Evolutionary conservation across 2,329 filamentous ascomycete genomes (phyloP).

Genomic region (Chrysoporthe puriensis): DNA sequence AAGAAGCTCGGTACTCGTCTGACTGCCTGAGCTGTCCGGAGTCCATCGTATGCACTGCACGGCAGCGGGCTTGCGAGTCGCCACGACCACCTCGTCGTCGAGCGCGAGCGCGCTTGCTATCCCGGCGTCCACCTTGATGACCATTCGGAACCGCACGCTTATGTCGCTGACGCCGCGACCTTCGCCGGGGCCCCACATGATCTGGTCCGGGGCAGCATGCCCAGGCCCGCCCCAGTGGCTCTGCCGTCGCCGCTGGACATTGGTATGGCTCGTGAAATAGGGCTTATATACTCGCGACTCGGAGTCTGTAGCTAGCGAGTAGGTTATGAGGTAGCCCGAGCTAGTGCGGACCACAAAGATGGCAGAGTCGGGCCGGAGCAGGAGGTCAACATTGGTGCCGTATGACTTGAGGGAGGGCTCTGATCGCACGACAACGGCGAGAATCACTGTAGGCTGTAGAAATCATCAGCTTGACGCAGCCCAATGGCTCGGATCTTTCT

Average conservation of each 20-base stretch:
- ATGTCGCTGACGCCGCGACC: slow-evolving; percentile 82
- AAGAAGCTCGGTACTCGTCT: slow-evolving; percentile 89
- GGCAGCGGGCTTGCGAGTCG: slow-evolving; percentile 89
- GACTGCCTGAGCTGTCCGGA: slow-evolving; percentile 76
- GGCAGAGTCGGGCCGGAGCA: slow-evolving; percentile 87
- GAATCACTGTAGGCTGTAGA: slow-evolving; percentile 78
- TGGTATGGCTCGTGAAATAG: slow-evolving; percentile 71
- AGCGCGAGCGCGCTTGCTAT: slow-evolving; percentile 86
- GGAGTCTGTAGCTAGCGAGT: slow-evolving; percentile 84
- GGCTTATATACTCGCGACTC: slow-evolving; percentile 84
- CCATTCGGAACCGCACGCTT: slow-evolving; percentile 92
- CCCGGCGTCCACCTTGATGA: slow-evolving; percentile 96
- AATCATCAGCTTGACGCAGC: slow-evolving; percentile 25
- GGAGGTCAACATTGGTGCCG: slow-evolving; percentile 80
- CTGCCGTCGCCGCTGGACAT: slow-evolving; percentile 64
- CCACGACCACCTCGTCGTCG: slow-evolving; percentile 90
- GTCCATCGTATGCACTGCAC: slow-evolving; percentile 97
- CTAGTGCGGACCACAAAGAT: slow-evolving; percentile 90
- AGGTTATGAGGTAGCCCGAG: slow-evolving; percentile 88
- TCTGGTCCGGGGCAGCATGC: slow-evolving; percentile 60
- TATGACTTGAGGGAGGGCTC: slow-evolving; percentile 78
- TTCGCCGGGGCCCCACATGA: slow-evolving; percentile 78
- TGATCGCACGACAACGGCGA: slow-evolving; percentile 85
- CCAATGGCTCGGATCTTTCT: slow-evolving; percentile 25
- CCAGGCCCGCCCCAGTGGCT: slow-evolving; percentile 63